Base-by-base conservation (phyloP, 768 basidiomycete genomes). In the Boletus rufocinnamomeus region DNA sequence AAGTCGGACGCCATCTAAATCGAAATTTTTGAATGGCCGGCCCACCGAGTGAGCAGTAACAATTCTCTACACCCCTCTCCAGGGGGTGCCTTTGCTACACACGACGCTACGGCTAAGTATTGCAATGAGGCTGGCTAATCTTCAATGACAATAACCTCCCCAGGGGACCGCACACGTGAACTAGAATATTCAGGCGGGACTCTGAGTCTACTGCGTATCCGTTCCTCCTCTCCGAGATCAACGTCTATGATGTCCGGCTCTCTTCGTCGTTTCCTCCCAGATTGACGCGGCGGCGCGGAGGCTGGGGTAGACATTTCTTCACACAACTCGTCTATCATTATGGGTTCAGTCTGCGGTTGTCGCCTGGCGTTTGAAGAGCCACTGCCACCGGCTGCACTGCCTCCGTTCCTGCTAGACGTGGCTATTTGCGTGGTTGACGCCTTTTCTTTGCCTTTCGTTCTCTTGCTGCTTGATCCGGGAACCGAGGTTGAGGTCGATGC, bases 71-170 rank as follows among this genome's bases (percentile, higher is more conserved):
- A 68, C 66, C 66, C 66, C 66, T 23, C 30, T 13, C 17, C 0
- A 5, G 47, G 59, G 55, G 66, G 57, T 55, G 40, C 5, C 23
- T 3, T 34, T 30, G n/a, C 32, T 35, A 8, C 27, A 40, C 13
- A 21, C 9, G 13, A 51, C 7, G 8, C 17, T 19, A n/a, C 19
- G 17, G 13, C 14, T 4, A n/a, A n/a, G 16, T 23, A 50, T 23
- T 17, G 21, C n/a, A 16, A 23, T 11, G 21, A 30, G 6, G n/a
- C 14, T 28, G 9, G 28, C 60, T 70, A 75, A 65, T 76, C 76
- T 46, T 74, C 78, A 43, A 82, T 75, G 34, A 82, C 71, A 53
- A 83, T 83, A 6, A 82, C 76, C 8, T 82, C 81, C 17, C 68
- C 74, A 1, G 66, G 46, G 30, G 69, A 69, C 47, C 56, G 56